Base-by-base conservation (phyloP, 2,329 filamentous ascomycete species). In the Fusarium sp. region DNA sequence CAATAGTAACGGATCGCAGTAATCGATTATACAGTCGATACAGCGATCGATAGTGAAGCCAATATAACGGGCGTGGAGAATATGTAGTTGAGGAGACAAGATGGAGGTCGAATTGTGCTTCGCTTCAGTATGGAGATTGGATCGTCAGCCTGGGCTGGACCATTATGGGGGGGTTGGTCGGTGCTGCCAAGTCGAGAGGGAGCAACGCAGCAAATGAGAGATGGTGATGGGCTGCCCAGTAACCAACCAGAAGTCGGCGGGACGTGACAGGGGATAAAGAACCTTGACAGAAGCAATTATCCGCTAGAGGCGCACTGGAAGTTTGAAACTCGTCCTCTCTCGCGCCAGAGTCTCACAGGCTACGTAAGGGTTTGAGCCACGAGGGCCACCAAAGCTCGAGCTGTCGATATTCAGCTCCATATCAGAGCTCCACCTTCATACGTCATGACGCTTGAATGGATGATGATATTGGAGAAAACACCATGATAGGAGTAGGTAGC, bases 91-190 rank as follows among this genome's bases (percentile, higher is more conserved):
- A 55, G 60, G 71, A 57, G 44, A 70, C 65, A 57, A 56, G 44
- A 62, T 65, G 59, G 60, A 71, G 65, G 56, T 72, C 70, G 65
- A 70, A 70, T 54, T 71, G 58, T 72, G 58, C 63, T 68, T 45
- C 50, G 51, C 57, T 69, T 71, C 55, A 48, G 60, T 63, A 75
- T 72, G 61, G 72, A 75, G 69, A 74, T 73, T 71, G 64, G 58
- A 75, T 73, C 68, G 64, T 74, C 74, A 76, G 75, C 74, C 70
- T 71, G 64, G 47, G 66, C 67, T 68, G 70, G 70, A 47, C 70
- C 58, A 73, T 61, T 74, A 73, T 48, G 55, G 75, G 72, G 72
- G 72, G 71, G 63, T 72, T 72, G 71, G 73, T 74, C 68, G 74
- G 71, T 74, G 74, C 73, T 77, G 74, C 70, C 66, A 67, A 68